Evolutionary conservation across 192 early-diverging fungal species (phyloP), one percentile per base, ranked within the genome.

Genomic region (Coemansia sp.): DNA sequence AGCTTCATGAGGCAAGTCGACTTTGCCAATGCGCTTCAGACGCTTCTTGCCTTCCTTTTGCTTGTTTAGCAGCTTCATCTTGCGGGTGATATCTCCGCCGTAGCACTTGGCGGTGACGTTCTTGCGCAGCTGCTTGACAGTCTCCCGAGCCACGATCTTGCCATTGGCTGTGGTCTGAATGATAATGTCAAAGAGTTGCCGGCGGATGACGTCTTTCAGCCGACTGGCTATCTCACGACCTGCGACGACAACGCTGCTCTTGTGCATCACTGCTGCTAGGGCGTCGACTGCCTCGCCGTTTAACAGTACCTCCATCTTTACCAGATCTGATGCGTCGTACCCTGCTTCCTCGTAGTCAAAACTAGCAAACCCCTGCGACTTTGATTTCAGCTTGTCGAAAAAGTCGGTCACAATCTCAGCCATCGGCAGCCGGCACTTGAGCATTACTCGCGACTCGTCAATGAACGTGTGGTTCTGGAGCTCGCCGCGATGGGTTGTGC

Each of bases 91-190:
- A 82, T 99, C 96, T 18, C 96, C 96, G 21, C 96, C 95, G 68
- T 99, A 99, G 66, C 91, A 95, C 82, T 96, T 99, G 18, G 95
- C 95, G 31, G 92, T 95, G 38, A 99, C 96, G 72, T 99, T 92
- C 72, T 99, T 99, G 16, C 95, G 86, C 31, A 94, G 65, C 12
- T 95, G 92, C 56, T 84, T 85, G 64, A 99, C 78, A 65, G 89
- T 91, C 69, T 98, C 96, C 35, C 95, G 73, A 6, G 93, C 89
- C 38, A 96, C 86, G 53, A 99, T 73, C 65, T 90, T 92, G 52
- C 86, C 88, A n/a, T 91, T 92, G 9, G 94, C 79, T 0, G 91
- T 81, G 0, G 92, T 94, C 69, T 99, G 96, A 59, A 99, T 96
- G 7, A 88, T 86, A 45, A 99, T 91, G 75, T 99, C 96, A 83